Base-by-base conservation (phyloP, 1,284 basidiomycete genomes). In the Austroboletus novae-zelandiae region DNA sequence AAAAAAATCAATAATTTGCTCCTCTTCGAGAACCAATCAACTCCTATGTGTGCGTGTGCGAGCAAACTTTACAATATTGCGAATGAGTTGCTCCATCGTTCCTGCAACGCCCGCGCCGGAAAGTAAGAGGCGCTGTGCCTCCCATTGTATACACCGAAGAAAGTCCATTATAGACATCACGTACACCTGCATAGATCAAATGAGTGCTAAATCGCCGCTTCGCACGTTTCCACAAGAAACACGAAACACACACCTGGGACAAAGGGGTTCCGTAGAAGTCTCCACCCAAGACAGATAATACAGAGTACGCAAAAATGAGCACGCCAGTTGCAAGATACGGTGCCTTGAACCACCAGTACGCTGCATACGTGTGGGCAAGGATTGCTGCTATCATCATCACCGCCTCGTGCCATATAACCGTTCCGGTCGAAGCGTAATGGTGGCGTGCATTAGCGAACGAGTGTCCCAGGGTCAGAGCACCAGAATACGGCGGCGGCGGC, bases 111-210 rank as follows among this genome's bases (percentile, higher is more conserved):
- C 31, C 13, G 48, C 13, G 14, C 39, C 50, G 15, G 14, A 27
- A 13, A 36, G 18, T 17, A 40, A 20, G 37, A 15, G 41, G 14
- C 47, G 45, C 20, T 42, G 51, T 23, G 45, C 42, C 25, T 57
- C 54, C 60, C 60, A 60, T 29, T 51, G 20, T 34, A 54, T 40
- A n/a, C 57, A 62, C 35, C 7, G 45, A 30, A 58, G 31, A 44
- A 48, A 46, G 27, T 60, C 47, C 29, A 30, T n/a, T 30, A 44
- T 13, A n/a, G 32, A 17, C 2, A 10, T 15, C 31, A 34, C 4
- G 27, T 20, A 60, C 20, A 34, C 42, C 58, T 61, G 41, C 27
- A 13, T 17, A 37, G 2, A 37, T 18, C 9, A 14, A 37, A n/a
- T 14, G 4, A 35, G 34, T 11, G 29, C 29, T 10, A 30, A 30